phyloP scores from a whole-genome alignment of 208 protist genomes.

The Leishmania amazonensis region DNA sequence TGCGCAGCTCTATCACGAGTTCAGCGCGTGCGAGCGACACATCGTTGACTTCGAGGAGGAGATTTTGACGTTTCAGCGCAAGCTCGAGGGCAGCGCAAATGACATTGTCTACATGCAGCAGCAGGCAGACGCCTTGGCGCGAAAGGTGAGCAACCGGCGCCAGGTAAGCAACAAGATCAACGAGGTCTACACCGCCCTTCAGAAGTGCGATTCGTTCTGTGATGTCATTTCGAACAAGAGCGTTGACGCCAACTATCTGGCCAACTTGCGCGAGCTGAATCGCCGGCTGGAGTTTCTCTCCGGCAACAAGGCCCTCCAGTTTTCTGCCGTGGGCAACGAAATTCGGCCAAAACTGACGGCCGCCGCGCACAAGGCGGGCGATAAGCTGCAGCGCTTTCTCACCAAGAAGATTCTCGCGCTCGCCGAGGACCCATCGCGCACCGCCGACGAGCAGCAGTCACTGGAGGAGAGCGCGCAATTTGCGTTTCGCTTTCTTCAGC shows the following conservation, averaged over 20 bases:
- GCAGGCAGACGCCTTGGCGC: constrained; percentile 69
- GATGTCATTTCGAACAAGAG: constrained; percentile 70
- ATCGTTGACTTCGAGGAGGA: constrained; percentile 84
- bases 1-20: constrained; percentile 68
- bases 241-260: constrained; percentile 67
- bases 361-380: constrained; percentile 74
- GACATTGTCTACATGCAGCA: constrained; percentile 87
- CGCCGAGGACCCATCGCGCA: constrained; percentile 35
- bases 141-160: constrained; percentile 70
- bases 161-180: constrained; percentile 79
- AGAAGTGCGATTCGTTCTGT: constrained; percentile 88
- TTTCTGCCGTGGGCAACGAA: constrained; percentile 81
- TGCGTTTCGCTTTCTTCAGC: constrained; percentile 72
- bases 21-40: constrained; percentile 68
- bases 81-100: constrained; percentile 71
- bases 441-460: constrained; percentile 50
- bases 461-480: constrained; percentile 72
- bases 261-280: constrained; percentile 71
- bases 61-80: constrained; percentile 82
- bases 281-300: constrained; percentile 74
- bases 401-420: constrained; percentile 52
- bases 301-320: constrained; percentile 69
- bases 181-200: constrained; percentile 77
- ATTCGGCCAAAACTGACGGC: constrained; percentile 72
- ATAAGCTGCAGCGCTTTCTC: constrained; percentile 79